Evolutionary conservation across 768 basidiomycete species (phyloP), one percentile per base, ranked within the genome.

Genomic region (Hygrophoropsis aurantiaca): DNA sequence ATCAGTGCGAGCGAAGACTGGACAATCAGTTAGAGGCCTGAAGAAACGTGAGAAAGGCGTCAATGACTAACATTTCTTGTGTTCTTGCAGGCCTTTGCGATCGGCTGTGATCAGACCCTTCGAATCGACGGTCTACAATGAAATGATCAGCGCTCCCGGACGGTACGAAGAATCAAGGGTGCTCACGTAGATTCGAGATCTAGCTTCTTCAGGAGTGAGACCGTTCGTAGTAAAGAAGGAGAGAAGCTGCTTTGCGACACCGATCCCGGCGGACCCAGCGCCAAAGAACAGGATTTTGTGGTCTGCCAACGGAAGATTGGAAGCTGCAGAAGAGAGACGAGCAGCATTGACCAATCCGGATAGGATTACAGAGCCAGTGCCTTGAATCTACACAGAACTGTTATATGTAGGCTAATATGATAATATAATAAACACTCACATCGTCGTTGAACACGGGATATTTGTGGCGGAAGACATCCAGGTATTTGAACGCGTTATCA

Each of bases 261-360:
- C 78, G 23, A 78, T 74, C 21, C 77, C 80, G 1, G 74, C 74
- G 38, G 69, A 71, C 1, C 80, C 81, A 2, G 79, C 79, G 13
- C 80, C 80, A 41, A 80, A 70, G 69, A 82, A 80, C 39, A 80
- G 75, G 64, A 73, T 79, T 62, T 60, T 79, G 64, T 69, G 80
- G 40, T 82, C 80, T 24, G 67, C 61, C 49, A 78, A 54, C 0
- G 69, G 55, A 25, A 55, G 61, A 2, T 71, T 69, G 24, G 73
- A 73, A 16, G 73, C 70, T 13, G 69, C 70, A 38, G 78, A 78
- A 11, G 82, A 72, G 27, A 86, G 69, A 46, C 75, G 76, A 0
- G 85, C 85, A 18, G 88, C 86, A 49, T 86, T 85, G 50, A 87
- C 68, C 66, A 88, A 86, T 4, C 87, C 87, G 44, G 80, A 83